Evolutionary conservation across 345 rosid genomes (phyloP), one percentile per base, ranked within the genome.

Genomic region (Pseudoturritis turrita): DNA sequence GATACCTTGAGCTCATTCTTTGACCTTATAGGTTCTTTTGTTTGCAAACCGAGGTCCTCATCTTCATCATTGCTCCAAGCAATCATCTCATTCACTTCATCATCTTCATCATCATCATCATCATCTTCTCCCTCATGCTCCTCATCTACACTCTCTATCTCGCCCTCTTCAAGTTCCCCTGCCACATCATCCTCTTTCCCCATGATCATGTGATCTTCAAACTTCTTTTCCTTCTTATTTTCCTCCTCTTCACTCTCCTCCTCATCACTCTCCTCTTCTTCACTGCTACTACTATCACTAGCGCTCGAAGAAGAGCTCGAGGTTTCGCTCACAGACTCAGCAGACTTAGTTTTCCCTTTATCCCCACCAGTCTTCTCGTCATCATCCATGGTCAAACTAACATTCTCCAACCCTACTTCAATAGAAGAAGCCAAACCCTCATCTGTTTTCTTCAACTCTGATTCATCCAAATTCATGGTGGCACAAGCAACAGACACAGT

Each of bases 1-100:
- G 0, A 53, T 88, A 92, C 98, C 89, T 77, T 73, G 71, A 86
- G 71, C 72, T 94, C 99, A 72, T 94, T 89, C 84, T 89, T 89
- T 22, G 99, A 94, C 79, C 70, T 87, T 58, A 94, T 81, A 33
- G 96, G 93, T 37, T 83, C 87, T 45, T 33, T 79, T n/a, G 33
- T 35, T 61, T 68, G 83, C 65, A 49, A 77, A 58, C 47, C 74
- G 19, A 59, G 79, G 47, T 82, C 88, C 4, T 81, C 88, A 55
- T 78, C 87, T 23, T 67, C 75, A 57, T 69, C 71, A 71, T 78
- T 89, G 53, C 79, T 75, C 84, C 87, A 86, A 59, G 49, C 74
- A 73, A 84, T 18, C 88, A 81, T 86, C 62, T 78, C 77, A 33
- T 74, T 77, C 19, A 37, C 84, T 31, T 72, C 83, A 51, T 82